Evolutionary conservation across 805 yeast species (phyloP), one percentile per base, ranked within the genome.

Genomic region (Komagataella kurtzmanii): DNA sequence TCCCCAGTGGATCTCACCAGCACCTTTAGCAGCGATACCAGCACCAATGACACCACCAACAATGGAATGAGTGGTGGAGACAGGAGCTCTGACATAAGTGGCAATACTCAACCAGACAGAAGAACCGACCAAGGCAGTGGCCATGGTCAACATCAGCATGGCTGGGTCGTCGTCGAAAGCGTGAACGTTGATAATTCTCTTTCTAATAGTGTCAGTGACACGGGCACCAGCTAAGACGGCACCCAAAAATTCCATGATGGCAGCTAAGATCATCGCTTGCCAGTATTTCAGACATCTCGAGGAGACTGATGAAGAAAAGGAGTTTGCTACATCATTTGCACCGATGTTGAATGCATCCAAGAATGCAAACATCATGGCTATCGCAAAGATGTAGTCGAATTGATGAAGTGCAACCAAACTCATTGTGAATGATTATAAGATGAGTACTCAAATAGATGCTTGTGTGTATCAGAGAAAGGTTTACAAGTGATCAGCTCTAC

Each of bases 271-370:
- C 87, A 82, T 81, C 17, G 88, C 90, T 65, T 84, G 91, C 80
- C 83, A 77, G 62, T 82, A 82, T 52, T 76, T 76, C 56, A 84
- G 68, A 14, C 88, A 75, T 58, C 85, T 70, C 10, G 90, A 81
- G 12, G 89, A 80, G 4, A 84, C 81, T 0, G 90, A 63, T 2
- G 90, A 83, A 1, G 91, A 84, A 60, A 81, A 84, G 1, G 91
- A 84, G 70, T 85, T 84, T 14, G 90, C 84, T 53, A 84, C 88
- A 70, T 84, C 91, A 61, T 85, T 84, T 30, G 90, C 91, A 50
- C 90, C 90, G 58, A 83, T 83, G 63, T 83, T 83, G 75, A 80
- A 84, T 3, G 89, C 90, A 66, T 84, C 89, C 57, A 84, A 69
- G 70, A 81, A 81, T 54, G 88, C 89, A 65, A 83, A 83, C 54